Conservation (phyloP, 805 yeast genomes). For the Lipomyces kockii region DNA sequence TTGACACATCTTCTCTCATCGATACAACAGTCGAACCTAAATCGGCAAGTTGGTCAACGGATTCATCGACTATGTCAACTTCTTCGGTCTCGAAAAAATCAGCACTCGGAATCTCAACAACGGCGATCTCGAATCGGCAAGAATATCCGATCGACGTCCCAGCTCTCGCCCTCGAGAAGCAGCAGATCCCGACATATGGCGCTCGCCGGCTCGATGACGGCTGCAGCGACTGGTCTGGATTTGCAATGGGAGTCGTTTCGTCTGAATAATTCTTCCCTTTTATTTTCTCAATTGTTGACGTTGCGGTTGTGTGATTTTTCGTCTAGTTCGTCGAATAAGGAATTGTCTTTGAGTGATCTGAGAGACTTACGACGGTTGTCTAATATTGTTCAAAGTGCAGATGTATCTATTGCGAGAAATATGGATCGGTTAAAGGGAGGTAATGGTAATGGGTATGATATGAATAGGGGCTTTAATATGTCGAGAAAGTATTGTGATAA, state of each 20-base stretch:
- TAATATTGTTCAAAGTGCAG: neutral
- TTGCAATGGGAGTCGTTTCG: constrained; percentile 22
- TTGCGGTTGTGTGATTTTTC: constrained; percentile 5
- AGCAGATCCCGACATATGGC: constrained; percentile 34
- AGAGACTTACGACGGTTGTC: constrained; percentile 5
- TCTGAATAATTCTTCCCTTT: constrained; percentile 9
- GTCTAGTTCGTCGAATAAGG: neutral
- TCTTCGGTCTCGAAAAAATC: constrained; percentile 1
- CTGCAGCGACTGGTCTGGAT: constrained; percentile 36
- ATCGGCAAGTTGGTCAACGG: constrained; percentile 1
- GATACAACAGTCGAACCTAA: neutral
- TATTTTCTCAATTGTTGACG: neutral
- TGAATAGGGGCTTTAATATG: neutral
- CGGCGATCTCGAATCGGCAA: constrained; percentile 3
- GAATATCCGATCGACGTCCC: constrained; percentile 24
- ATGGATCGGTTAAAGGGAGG: neutral
- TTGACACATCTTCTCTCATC: constrained; percentile 10
- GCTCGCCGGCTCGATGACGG: constrained; percentile 31
- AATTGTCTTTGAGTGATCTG: constrained; percentile 1
- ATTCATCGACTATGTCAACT: neutral
- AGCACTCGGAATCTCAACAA: neutral
- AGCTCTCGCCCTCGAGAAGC: constrained; percentile 29
- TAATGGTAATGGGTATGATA: neutral
- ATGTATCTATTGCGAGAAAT: neutral
- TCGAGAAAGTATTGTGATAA: neutral